Conservation (phyloP, 768 basidiomycete genomes). For the Agrocybe pediades region DNA sequence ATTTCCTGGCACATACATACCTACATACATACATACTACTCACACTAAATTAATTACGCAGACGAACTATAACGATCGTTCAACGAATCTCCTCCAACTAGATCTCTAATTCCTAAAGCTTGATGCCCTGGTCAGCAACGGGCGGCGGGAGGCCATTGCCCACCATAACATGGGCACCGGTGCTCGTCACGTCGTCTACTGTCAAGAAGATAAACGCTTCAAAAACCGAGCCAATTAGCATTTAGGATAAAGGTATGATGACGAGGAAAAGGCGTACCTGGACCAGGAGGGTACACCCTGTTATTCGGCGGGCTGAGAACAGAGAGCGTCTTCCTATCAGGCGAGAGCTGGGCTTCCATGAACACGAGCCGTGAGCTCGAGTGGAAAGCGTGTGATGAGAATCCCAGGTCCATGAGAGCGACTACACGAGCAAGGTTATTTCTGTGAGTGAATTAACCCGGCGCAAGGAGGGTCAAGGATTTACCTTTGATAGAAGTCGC, state of each 20-base stretch:
- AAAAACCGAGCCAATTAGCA: background rate
- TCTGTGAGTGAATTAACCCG: background rate
- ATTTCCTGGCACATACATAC: too few relatives aligned
- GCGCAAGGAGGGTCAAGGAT: background rate
- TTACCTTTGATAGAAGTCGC: constrained; percentile 28
- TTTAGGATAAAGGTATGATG: background rate
- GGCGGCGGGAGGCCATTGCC: constrained; percentile 38
- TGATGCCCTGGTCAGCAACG: constrained; percentile 31
- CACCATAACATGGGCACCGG: constrained; percentile 35
- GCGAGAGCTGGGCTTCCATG: constrained; percentile 31
- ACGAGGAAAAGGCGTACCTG: constrained; percentile 21
- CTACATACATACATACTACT: too few relatives aligned
- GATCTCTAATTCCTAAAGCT: too few relatives aligned
- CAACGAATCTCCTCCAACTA: too few relatives aligned
- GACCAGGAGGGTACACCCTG: constrained; percentile 38
- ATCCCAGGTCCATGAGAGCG: constrained; percentile 36
- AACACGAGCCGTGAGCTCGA: constrained; percentile 37
- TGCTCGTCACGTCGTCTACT: constrained; percentile 34
- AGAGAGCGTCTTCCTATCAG: constrained; percentile 28
- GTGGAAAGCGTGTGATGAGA: constrained; percentile 39
- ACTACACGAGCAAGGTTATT: constrained; percentile 18
- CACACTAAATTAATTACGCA: too few relatives aligned
- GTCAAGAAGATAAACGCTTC: constrained; percentile 30
- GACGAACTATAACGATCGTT: too few relatives aligned
- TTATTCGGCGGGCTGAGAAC: constrained; percentile 33